Base-by-base conservation (phyloP, 2,329 filamentous ascomycete genomes). In the Alternaria dauci region DNA sequence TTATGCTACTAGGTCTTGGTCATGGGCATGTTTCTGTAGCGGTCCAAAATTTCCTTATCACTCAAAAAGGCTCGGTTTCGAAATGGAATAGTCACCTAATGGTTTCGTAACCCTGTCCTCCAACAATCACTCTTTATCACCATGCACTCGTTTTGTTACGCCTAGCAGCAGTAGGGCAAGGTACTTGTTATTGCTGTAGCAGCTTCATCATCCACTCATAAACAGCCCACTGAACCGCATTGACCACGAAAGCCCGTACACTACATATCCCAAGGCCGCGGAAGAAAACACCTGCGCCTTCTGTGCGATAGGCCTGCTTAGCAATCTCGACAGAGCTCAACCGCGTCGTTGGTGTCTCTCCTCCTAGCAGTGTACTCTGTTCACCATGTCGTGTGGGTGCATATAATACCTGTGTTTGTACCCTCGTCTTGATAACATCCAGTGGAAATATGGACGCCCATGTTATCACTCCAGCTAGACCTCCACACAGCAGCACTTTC, bases 381-480 rank as follows among this genome's bases (percentile, higher is more conserved):
- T 77, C 74, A 20, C 61, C 62, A 16, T 52, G 38, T 30, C 18
- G 52, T 5, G 44, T 20, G 25, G 38, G 56, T 30, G 23, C 55
- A 8, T 62, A 59, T 11, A 65, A 23, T 65, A 61, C 79, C 78
- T 95, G 92, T 1, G 90, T 89, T 78, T 98, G 94, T n/a, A 97
- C 86, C 54, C 93, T 84, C 3, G 94, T 97, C 81, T 98, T 98
- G 73, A 98, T 85, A 47, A 97, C 90, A 77, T 98, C 94, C 16
- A 98, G 80, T 0, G 94, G 94, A 68, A 97, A 98, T 28, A 98
- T 88, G 58, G 91, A 94, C 5, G 87, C 89, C 94, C 94, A 98
- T 0, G 93, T 96, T 39, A 91, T 86, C 20, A 97, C 86, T 0
- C 94, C 94, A 6, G 94, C 94, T 51, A 97, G 76, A 0, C 94